phyloP scores from a whole-genome alignment of 192 early-diverging fungal species.

The Podila epigama region DNA sequence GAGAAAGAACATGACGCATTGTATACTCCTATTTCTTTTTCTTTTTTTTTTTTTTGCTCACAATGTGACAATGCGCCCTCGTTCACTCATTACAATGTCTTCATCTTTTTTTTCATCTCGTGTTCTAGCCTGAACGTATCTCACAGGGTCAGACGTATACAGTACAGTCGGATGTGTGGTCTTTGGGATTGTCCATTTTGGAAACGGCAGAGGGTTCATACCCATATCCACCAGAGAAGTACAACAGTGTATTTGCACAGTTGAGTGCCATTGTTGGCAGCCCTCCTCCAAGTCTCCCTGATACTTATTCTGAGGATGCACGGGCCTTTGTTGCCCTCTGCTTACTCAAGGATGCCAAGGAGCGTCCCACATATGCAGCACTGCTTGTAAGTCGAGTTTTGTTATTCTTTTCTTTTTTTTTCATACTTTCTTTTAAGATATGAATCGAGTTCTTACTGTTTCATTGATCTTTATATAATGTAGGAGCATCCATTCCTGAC shows the following conservation, averaged over 20 bases:
- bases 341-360: conserved; percentile 68
- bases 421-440: not conserved
- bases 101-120: not conserved
- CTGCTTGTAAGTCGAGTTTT: conserved; percentile 58
- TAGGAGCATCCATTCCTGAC: conserved; percentile 78
- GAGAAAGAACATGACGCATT: not conserved
- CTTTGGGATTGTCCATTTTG: conserved; percentile 86
- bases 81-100: not conserved
- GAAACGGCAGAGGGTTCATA: conserved; percentile 85
- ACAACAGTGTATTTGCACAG: conserved; percentile 85
- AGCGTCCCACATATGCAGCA: conserved; percentile 79
- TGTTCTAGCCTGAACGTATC: conserved; percentile 86
- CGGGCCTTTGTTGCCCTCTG: conserved; percentile 84
- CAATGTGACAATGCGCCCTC: not conserved
- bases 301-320: conserved; percentile 70
- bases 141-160: conserved; percentile 74
- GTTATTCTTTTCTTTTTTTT: not conserved
- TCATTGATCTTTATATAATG: not conserved
- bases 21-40: not conserved
- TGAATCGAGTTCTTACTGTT: not conserved
- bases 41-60: not conserved
- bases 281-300: conserved; percentile 77
- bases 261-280: conserved; percentile 86
- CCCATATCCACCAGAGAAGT: conserved; percentile 75
- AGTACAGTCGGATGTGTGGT: conserved; percentile 94